phyloP scores from a whole-genome alignment of 2,329 filamentous ascomycete genomes.

The Fusarium poae region DNA sequence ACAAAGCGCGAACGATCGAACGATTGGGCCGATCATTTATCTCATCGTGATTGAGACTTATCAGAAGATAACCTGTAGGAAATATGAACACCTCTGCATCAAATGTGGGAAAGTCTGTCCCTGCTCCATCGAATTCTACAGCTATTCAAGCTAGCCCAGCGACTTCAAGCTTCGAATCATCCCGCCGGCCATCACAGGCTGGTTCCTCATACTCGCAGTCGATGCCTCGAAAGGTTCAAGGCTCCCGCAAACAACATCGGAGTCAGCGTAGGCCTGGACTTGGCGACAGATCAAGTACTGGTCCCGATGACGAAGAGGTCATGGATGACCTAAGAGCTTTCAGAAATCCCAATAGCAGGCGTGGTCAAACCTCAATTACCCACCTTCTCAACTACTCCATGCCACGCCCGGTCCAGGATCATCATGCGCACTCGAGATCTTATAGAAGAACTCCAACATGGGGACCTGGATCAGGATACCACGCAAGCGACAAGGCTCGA shows the following conservation, averaged over 20 bases:
- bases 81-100: conserved; percentile 54
- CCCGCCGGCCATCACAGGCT: conserved; percentile 61
- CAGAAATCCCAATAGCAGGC: conserved; percentile 73
- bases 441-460: conserved; percentile 81
- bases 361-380: conserved; percentile 96
- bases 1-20: conserved; percentile 16
- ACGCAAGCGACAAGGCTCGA: conserved; percentile 90
- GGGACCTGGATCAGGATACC: conserved; percentile 89
- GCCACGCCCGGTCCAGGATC: conserved; percentile 76
- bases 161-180: conserved; percentile 63
- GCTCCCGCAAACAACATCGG: conserved; percentile 84
- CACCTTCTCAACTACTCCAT: conserved; percentile 93
- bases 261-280: conserved; percentile 77
- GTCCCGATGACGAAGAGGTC: conserved; percentile 82
- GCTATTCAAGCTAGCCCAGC: conserved; percentile 58
- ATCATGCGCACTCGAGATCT: conserved; percentile 65
- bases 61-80: conserved; percentile 4
- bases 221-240: conserved; percentile 80
- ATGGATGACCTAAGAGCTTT: conserved; percentile 81
- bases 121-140: conserved; percentile 57
- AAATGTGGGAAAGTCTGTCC: conserved; percentile 65
- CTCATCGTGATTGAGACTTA: conserved; percentile 3
- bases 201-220: conserved; percentile 50
- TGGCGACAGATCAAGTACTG: conserved; percentile 52
- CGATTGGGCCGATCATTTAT: conserved; percentile 21